Percentiles rank a stretch among this genome's conserved stretches.
Evolutionary conservation across 1,284 basidiomycete species (phyloP).

Genomic region (Xerocomus minutiporus): DNA sequence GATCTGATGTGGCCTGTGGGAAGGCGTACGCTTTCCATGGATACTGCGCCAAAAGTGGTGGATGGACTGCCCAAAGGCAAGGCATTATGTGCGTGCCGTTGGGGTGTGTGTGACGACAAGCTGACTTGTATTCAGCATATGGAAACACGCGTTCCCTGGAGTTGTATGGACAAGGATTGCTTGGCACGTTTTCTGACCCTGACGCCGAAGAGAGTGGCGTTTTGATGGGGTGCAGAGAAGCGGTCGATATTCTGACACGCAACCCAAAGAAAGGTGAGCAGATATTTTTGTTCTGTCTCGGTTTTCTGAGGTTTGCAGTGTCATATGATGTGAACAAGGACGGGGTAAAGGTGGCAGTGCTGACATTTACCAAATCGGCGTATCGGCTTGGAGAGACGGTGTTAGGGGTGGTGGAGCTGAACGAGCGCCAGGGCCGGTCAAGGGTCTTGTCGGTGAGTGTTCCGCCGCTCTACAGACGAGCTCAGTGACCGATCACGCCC

Average conservation of each 20-base stretch:
- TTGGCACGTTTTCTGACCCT: conserved; percentile 42
- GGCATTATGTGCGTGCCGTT: conserved; percentile 14
- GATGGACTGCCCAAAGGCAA: conserved; percentile 14
- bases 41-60: conserved; percentile 19
- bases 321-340: conserved; percentile 94
- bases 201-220: conserved; percentile 35
- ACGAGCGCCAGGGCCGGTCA: conserved; percentile 54
- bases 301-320: conserved; percentile 42
- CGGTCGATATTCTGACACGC: conserved; percentile 85
- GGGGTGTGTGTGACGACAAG: background rate
- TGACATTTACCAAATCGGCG: conserved; percentile 88
- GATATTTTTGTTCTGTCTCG: background rate
- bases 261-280: conserved; percentile 79
- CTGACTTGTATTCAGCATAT: conserved; percentile 17
- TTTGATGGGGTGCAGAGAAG: conserved; percentile 75
- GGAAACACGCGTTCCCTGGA: conserved; percentile 19
- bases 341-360: conserved; percentile 77
- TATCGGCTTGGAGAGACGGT: conserved; percentile 89
- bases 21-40: conserved; percentile 28
- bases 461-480: background rate
- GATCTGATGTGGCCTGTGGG: conserved; percentile 68
- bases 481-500: conserved; percentile 1
- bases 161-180: conserved; percentile 43
- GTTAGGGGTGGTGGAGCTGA: conserved; percentile 81
- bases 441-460: conserved; percentile 68